phyloP scores from a whole-genome alignment of 2,329 filamentous ascomycete genomes.

The Scedosporium boydii region DNA sequence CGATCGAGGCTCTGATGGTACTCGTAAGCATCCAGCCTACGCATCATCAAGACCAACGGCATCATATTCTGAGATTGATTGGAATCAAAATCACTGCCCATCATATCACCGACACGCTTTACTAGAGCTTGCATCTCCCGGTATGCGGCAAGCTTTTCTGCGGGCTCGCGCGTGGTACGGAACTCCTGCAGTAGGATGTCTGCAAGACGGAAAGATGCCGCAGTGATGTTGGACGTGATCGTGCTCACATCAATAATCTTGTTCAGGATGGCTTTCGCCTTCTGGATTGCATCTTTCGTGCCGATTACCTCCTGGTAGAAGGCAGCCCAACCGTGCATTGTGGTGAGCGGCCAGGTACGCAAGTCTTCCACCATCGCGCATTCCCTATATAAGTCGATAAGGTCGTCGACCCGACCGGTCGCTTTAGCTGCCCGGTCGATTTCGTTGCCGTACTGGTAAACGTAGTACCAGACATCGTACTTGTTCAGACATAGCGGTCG shows the following conservation, averaged over 20 bases:
- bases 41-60: slow-evolving; percentile 3
- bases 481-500: not conserved
- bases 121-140: not conserved
- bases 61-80: slow-evolving; percentile 5
- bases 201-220: not conserved
- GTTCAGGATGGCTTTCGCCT: slow-evolving; percentile 3
- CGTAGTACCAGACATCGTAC: not conserved
- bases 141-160: not conserved
- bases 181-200: slow-evolving; percentile 5
- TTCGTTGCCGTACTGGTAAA: not conserved
- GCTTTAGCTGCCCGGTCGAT: not conserved
- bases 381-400: not conserved
- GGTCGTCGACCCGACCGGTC: not conserved
- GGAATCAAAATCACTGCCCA: slow-evolving; percentile 5
- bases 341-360: not conserved
- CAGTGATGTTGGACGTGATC: not conserved
- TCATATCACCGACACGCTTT: not conserved
- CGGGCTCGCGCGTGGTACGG: not conserved
- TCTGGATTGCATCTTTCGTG: not conserved
- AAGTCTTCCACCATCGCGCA: not conserved
- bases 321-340: not conserved
- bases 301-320: slow-evolving; percentile 3
- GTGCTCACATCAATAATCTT: not conserved
- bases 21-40: slow-evolving; percentile 2
- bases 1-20: slow-evolving; percentile 1